Evolutionary conservation across 768 basidiomycete species (phyloP).

Genomic region (Hebeloma cylindrosporum): DNA sequence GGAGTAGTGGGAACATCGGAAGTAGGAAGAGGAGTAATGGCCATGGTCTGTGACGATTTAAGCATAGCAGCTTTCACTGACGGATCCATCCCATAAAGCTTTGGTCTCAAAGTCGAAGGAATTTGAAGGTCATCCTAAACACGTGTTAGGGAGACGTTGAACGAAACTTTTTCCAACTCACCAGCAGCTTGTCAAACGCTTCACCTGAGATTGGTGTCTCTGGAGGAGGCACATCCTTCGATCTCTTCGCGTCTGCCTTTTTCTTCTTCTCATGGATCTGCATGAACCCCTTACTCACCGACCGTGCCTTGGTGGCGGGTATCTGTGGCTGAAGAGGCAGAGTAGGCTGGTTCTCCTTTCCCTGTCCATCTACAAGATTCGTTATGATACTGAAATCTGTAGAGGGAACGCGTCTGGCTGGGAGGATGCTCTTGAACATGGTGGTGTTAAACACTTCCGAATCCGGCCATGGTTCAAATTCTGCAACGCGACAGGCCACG

Average conservation of each 20-base stretch:
- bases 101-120: constrained; percentile 71
- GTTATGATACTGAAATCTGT: constrained; percentile 77
- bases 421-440: constrained; percentile 85
- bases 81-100: constrained; percentile 77
- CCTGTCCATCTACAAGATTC: constrained; percentile 45
- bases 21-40: constrained; percentile 39
- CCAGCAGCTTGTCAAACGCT: constrained; percentile 82
- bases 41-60: constrained; percentile 74
- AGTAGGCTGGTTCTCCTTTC: constrained; percentile 69
- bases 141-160: constrained; percentile 10
- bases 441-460: constrained; percentile 30
- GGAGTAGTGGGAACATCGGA: constrained; percentile 41
- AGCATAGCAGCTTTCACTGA: constrained; percentile 92
- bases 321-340: constrained; percentile 15
- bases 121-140: constrained; percentile 87
- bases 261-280: constrained; percentile 42
- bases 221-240: constrained; percentile 28
- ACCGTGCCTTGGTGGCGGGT: constrained; percentile 22
- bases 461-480: constrained; percentile 34
- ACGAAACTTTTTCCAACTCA: constrained; percentile 34
- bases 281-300: constrained; percentile 32
- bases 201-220: constrained; percentile 42
- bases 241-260: constrained; percentile 44
- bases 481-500: constrained; percentile 33
- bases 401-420: constrained; percentile 63